phyloP scores from a whole-genome alignment of 2,329 filamentous ascomycete species.

The Aspergillus viridinutans region DNA sequence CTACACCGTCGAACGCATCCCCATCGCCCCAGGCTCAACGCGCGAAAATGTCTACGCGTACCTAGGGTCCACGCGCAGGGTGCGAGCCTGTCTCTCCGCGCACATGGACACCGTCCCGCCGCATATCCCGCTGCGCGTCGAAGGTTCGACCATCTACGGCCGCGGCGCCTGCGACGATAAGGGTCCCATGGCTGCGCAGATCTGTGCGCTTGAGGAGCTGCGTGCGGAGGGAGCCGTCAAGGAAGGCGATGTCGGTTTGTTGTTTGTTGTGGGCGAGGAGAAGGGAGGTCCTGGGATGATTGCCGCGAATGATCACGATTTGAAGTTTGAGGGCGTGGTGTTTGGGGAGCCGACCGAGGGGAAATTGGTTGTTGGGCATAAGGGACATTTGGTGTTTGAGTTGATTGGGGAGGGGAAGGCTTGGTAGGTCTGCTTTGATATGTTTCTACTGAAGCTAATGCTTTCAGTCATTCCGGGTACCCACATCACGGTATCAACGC shows the following conservation, averaged over 20 bases:
- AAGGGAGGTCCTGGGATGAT: conserved; percentile 55
- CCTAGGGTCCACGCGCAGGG: conserved; percentile 24
- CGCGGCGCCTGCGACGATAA: conserved; percentile 61
- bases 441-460: not conserved
- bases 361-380: conserved; percentile 52
- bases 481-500: conserved; percentile 32
- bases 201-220: conserved; percentile 61
- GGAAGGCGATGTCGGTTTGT: conserved; percentile 54
- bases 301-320: conserved; percentile 43
- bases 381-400: conserved; percentile 41
- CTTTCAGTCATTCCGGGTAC: conserved; percentile 35
- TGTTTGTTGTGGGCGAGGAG: conserved; percentile 60
- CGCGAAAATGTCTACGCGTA: conserved; percentile 41
- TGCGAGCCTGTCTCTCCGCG: conserved; percentile 31
- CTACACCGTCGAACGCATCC: conserved; percentile 36
- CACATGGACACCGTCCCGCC: conserved; percentile 60
- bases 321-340: conserved; percentile 45
- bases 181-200: conserved; percentile 66
- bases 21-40: conserved; percentile 28
- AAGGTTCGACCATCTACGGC: conserved; percentile 56
- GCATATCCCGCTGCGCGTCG: conserved; percentile 60
- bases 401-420: conserved; percentile 24
- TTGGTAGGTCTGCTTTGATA: not conserved
- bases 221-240: conserved; percentile 38
- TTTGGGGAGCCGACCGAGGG: conserved; percentile 56